Evolutionary conservation across 257 asterid species (phyloP), one percentile per base, ranked within the genome.

Genomic region (Misopates orontium): DNA sequence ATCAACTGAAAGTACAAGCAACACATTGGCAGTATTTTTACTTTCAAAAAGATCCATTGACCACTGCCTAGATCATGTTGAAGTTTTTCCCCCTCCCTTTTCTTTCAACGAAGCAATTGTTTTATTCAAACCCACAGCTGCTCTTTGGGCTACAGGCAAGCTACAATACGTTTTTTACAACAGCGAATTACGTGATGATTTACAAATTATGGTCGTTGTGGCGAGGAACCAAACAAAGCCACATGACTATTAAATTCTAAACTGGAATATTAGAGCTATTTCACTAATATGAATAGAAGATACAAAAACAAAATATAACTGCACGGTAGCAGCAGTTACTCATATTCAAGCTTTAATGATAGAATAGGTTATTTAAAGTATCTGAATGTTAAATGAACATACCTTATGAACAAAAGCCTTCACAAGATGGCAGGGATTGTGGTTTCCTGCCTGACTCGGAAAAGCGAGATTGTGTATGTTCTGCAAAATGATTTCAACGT

Each of bases 401-500:
- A 83, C 99, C 96, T 90, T 84, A 56, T 72, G 63, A 56, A 94
- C 77, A 65, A 90, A 85, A 72, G 95, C 90, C 77, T 90, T 78
- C 73, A 51, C 71, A 69, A 94, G 84, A 57, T 64, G 82, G 79
- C 70, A 73, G 68, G 85, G 69, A 62, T 62, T 70, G 54, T 62
- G 63, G 70, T 75, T 77, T 52, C 82, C 77, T 61, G 60, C 70
- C 25, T 72, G 66, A 79, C 77, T 62, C 56, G 44, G 25, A 67
- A 84, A 68, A 53, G 69, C 77, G 66, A 83, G 78, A 80, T 78
- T 70, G 57, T 85, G 88, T 75, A 90, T 80, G 72, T 86, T 88
- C 99, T 94, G 80, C 74, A 50, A 72, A 56, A 72, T 25, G 68
- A 68, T 68, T 62, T 68, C 71, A 64, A 56, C 61, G 68, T 55